Evolutionary conservation across 495 filamentous ascomycete species (phyloP), one percentile per base, ranked within the genome.

Genomic region (Pseudomonodictys pantanalensis): DNA sequence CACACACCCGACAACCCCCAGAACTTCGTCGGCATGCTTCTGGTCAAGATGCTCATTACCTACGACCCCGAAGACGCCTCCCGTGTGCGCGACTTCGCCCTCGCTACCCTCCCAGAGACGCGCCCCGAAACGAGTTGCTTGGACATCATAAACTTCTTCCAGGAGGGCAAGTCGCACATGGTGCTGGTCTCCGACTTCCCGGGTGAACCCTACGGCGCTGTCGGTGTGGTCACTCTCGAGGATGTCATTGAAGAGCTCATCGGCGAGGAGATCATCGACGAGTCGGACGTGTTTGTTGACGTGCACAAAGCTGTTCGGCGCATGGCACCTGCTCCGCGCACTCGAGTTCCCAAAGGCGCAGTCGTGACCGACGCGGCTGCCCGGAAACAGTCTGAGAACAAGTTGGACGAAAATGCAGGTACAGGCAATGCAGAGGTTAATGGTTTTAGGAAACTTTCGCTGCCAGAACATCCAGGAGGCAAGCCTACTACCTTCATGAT

Each of bases 141-240:
- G 39, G 93, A 98, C 69, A 98, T 97, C 62, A 87, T 98, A 71
- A 98, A 98, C 75, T 98, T 96, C 75, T 98, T 98, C 76, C 93
- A 98, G 71, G 92, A 98, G 75, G 93, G 93, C 50, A 97, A 97
- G 71, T 95, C 91, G 9, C 93, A 98, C 73, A 97, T 98, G 95
- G 92, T 97, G 9, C 79, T 98, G 24, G 92, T 97, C 9, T 96
- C 91, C 6, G 88, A 95, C 64, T 85, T 79, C 56, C 93, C 93
- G 1, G 91, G 93, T 11, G 87, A 95, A 60, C 85, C 95, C 67
- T 83, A 87, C 58, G 93, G 93, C 33, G 90, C 92, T 1, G 75
- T 96, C 15, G 93, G 93, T 22, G 93, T 98, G 1, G 89, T 97
- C 10, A 98, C 93, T 0, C 75, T 98, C 2, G 93, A 98, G 72